Evolutionary conservation across 495 filamentous ascomycete genomes (phyloP).

Genomic region (Tuber umbilicatum): DNA sequence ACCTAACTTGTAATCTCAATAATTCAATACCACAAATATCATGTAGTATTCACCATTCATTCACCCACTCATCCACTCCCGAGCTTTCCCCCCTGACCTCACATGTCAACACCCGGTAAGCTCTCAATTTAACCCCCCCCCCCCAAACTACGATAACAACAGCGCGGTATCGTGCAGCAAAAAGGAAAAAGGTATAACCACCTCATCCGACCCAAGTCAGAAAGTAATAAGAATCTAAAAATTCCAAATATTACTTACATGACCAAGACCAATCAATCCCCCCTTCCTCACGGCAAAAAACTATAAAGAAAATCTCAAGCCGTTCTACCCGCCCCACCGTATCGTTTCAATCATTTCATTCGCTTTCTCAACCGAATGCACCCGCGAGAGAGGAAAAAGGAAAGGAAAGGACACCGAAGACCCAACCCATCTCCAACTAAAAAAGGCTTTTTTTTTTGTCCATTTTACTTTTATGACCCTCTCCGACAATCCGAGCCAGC

Average conservation of each 20-base stretch:
- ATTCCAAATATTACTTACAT: slow-evolving; percentile 6
- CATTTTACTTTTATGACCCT: slow-evolving; percentile 32
- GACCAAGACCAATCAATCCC: background rate
- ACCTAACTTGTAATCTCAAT: background rate
- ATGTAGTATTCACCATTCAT: background rate
- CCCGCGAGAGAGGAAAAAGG: slow-evolving; percentile 23
- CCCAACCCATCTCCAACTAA: slow-evolving; percentile 17
- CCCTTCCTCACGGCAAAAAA: background rate
- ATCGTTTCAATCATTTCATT: slow-evolving; percentile 22
- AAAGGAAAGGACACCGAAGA: slow-evolving; percentile 13
- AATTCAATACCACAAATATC: background rate
- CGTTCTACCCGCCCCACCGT: background rate
- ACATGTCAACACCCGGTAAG: background rate
- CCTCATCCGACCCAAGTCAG: background rate
- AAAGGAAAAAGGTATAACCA: background rate
- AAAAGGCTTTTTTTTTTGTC: slow-evolving; percentile 23
- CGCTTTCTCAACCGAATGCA: slow-evolving; percentile 24
- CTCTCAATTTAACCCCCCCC: background rate
- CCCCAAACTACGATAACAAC: background rate
- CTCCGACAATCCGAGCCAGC: slow-evolving; percentile 21
- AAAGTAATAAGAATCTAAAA: slow-evolving; percentile 6
- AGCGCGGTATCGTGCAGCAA: background rate
- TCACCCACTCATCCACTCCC: background rate
- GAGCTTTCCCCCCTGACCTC: background rate
- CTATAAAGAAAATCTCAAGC: background rate